These are phyloP conservation scores for Volvox carteri DNA, from an alignment of 163 green algal genomes.

Conservation along the genomic window DNA sequence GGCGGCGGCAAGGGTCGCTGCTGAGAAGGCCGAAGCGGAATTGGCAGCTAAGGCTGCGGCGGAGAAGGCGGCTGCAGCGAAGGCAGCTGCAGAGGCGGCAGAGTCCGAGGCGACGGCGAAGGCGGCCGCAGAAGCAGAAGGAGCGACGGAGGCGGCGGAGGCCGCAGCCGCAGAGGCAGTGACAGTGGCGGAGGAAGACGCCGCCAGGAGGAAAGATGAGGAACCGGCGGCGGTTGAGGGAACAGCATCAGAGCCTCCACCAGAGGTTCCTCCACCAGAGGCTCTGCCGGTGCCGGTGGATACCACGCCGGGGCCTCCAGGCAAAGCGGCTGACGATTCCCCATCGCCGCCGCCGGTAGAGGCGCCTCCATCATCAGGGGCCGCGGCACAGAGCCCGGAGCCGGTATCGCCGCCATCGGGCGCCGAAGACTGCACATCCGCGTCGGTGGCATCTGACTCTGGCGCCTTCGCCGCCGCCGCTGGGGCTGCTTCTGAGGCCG, in stretches of 20 bases:
- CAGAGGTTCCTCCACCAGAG: neutral
- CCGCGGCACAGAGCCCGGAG: no score
- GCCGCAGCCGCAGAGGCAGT: neutral
- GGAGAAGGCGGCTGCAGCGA: neutral
- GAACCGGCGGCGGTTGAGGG: neutral
- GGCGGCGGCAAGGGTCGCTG: neutral
- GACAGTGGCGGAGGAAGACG: neutral
- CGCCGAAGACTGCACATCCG: neutral
- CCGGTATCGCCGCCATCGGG: neutral
- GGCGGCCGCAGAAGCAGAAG: neutral
- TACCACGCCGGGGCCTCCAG: no score
- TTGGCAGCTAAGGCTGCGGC: neutral
- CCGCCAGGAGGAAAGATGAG: no score
- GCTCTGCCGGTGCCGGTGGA: neutral
- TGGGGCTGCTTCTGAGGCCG: neutral
- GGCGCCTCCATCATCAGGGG: neutral
- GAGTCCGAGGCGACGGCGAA: neutral
- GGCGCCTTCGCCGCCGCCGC: neutral
- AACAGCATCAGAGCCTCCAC: no score
- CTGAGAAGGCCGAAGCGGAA: neutral
- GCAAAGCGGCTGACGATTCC: neutral
- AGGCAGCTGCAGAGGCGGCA: neutral
- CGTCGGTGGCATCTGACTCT: neutral
- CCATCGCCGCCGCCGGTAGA: neutral
- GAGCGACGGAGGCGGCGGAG: neutral